Evolutionary conservation across 495 filamentous ascomycete species (phyloP).

Genomic region (Aspergillus asperescens): DNA sequence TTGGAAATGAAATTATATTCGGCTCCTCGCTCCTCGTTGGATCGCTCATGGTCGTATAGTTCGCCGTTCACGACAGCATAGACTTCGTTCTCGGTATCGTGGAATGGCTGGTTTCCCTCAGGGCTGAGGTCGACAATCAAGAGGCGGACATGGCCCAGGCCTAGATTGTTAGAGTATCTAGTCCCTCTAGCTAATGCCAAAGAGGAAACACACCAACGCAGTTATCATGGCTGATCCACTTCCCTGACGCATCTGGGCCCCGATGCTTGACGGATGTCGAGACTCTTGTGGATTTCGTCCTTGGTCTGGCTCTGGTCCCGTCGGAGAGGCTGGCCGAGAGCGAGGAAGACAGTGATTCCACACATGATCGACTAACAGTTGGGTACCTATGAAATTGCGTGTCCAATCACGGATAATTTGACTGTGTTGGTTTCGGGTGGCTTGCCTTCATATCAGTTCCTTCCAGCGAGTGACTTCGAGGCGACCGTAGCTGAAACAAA

Average conservation of each 20-base stretch:
- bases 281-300: no score
- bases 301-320: no score
- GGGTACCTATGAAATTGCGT: no score
- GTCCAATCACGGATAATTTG: no score
- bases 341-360: no score
- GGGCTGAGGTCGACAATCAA: slow-evolving; percentile 48
- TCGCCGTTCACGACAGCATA: slow-evolving; percentile 54
- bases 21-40: slow-evolving; percentile 28
- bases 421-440: no score
- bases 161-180: no score
- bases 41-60: slow-evolving; percentile 45
- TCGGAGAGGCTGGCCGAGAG: no score
- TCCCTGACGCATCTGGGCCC: slow-evolving; percentile 41
- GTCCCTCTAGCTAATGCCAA: background rate
- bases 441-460: no score
- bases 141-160: slow-evolving; percentile 44
- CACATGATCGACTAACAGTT: no score
- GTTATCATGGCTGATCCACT: slow-evolving; percentile 41
- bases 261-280: slow-evolving; percentile 43
- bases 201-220: slow-evolving; percentile 24
- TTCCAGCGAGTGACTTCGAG: no score
- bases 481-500: no score
- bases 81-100: slow-evolving; percentile 29
- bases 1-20: slow-evolving; percentile 41
- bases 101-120: slow-evolving; percentile 43